phyloP scores from a whole-genome alignment of 169 alveolate genomes.

The Plasmodium coatneyi region DNA sequence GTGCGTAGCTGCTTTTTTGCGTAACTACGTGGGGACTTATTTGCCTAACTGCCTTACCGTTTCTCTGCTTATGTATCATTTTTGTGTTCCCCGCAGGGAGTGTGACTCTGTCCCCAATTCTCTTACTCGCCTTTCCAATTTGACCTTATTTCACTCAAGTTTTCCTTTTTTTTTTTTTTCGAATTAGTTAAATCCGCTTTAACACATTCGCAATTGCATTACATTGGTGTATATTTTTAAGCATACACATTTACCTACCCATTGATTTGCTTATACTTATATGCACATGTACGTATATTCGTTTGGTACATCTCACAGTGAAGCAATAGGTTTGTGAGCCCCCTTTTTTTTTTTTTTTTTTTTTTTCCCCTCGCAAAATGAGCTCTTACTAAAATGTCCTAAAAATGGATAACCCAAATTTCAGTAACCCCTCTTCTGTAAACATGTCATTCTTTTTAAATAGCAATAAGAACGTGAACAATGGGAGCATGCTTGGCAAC shows the following conservation, averaged over 20 bases:
- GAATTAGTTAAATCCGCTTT: neutral
- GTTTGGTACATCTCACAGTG: neutral
- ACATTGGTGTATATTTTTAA: neutral
- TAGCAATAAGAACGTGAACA: constrained; percentile 25
- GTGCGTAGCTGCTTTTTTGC: neutral
- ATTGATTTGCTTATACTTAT: neutral
- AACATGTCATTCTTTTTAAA: constrained; percentile 73
- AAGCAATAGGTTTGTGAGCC: neutral
- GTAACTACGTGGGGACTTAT: neutral
- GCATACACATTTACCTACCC: neutral
- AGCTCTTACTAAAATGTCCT: constrained; percentile 24
- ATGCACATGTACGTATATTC: neutral
- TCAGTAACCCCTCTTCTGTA: constrained; percentile 40
- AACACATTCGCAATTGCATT: neutral
- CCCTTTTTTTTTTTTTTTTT: neutral
- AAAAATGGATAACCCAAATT: constrained; percentile 73
- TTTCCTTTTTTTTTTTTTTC: constrained; percentile 4
- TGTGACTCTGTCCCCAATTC: neutral
- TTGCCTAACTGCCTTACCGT: neutral
- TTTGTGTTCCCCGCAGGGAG: neutral
- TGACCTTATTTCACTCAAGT: neutral
- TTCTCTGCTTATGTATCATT: neutral
- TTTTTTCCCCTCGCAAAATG: neutral
- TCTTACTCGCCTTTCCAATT: neutral
- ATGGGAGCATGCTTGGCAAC: constrained; percentile 7